phyloP scores from a whole-genome alignment of 2,329 filamentous ascomycete genomes.

The Neodidymelliopsis sp. region DNA sequence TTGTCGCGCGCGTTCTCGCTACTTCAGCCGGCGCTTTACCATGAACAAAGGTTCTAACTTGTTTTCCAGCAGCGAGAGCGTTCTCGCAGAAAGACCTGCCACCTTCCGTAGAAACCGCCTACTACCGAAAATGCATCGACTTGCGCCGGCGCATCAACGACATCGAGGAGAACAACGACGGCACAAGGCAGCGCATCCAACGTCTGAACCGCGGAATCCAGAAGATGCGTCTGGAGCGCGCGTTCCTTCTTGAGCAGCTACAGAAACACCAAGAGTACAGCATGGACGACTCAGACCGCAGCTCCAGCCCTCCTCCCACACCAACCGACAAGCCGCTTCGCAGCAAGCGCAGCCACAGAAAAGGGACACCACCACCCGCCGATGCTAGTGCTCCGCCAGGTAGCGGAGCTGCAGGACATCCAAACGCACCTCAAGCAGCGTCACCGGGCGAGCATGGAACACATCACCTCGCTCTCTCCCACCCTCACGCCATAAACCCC shows the following conservation, averaged over 20 bases:
- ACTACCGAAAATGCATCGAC: conserved; percentile 95
- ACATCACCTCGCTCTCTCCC: conserved; percentile 20
- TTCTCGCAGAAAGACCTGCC: conserved; percentile 62
- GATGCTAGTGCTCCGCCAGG: conserved; percentile 9
- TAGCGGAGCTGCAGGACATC: conserved; percentile 1
- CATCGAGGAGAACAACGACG: conserved; percentile 90
- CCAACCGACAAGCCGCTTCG: conserved; percentile 80
- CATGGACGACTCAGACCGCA: conserved; percentile 73
- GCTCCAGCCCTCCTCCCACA: conserved; percentile 79
- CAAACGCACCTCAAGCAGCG: conserved; percentile 18
- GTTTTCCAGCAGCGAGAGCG: conserved; percentile 30
- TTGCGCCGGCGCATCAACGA: conserved; percentile 90
- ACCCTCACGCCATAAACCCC: conserved; percentile 34
- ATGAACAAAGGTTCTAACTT: neutral
- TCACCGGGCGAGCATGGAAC: conserved; percentile 25
- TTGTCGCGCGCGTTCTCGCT: conserved; percentile 11
- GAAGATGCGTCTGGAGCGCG: conserved; percentile 88
- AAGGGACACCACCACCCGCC: conserved; percentile 44
- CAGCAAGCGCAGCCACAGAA: conserved; percentile 71
- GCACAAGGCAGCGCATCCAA: conserved; percentile 77
- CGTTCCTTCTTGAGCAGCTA: conserved; percentile 62
- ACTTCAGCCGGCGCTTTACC: neutral
- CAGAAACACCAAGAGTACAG: conserved; percentile 58
- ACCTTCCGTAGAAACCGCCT: conserved; percentile 93
- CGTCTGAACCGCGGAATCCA: conserved; percentile 86